A percentile compares a stretch with the other conserved stretches of the same genome.
Conservation (phyloP, 2,329 filamentous ascomycete species). For the Chalaropsis ovoidea region DNA sequence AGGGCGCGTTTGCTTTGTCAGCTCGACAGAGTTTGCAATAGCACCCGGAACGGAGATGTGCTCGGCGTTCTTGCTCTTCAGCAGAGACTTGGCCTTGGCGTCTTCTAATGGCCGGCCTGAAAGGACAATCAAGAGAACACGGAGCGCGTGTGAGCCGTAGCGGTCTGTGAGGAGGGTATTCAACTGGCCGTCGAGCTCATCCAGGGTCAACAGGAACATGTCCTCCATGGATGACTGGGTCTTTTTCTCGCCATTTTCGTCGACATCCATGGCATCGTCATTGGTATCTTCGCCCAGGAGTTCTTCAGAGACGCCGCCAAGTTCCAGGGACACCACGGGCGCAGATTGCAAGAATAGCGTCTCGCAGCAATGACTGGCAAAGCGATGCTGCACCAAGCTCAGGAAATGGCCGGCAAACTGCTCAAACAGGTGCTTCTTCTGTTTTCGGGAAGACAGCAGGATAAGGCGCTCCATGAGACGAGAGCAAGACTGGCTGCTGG, state of each 20-base stretch:
- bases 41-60: constrained; percentile 55
- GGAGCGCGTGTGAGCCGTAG: constrained; percentile 83
- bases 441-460: constrained; percentile 61
- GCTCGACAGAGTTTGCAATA: constrained; percentile 41
- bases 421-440: constrained; percentile 78
- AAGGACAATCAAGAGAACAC: constrained; percentile 75
- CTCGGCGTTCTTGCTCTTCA: constrained; percentile 91
- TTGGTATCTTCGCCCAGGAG: constrained; percentile 38
- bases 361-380: constrained; percentile 95
- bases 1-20: constrained; percentile 36
- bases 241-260: constrained; percentile 21
- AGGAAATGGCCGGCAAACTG: constrained; percentile 81
- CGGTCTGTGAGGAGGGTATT: constrained; percentile 73
- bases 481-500: constrained; percentile 91
- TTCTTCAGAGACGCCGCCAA: constrained; percentile 42
- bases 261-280: constrained; percentile 16
- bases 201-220: constrained; percentile 69
- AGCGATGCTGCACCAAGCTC: constrained; percentile 84
- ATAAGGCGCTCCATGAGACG: constrained; percentile 87
- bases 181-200: constrained; percentile 79
- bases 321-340: constrained; percentile 64
- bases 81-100: constrained; percentile 56
- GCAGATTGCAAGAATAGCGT: constrained; percentile 79
- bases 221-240: constrained; percentile 64
- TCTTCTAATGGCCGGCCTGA: constrained; percentile 72